These are phyloP conservation scores for Exserohilum rostratum DNA, from an alignment of 2,329 filamentous ascomycete genomes.

Conservation along the genomic window DNA sequence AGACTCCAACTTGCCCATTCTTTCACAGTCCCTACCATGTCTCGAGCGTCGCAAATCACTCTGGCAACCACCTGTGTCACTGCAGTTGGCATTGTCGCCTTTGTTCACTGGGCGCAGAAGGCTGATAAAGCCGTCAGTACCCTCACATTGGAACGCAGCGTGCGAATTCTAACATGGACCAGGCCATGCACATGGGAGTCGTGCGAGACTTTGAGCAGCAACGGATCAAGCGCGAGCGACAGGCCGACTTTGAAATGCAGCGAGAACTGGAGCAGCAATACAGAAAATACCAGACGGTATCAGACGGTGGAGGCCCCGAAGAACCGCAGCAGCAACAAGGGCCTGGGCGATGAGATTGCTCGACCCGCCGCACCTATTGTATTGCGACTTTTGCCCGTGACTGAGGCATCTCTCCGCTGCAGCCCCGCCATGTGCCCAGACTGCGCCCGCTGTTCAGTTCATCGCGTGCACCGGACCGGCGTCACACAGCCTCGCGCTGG, in stretches of 20 bases:
- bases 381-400: conserved; percentile 3
- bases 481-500: conserved; percentile 10
- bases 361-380: not conserved
- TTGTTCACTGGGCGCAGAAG: conserved; percentile 90
- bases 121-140: conserved; percentile 76
- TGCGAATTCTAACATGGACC: conserved; percentile 15
- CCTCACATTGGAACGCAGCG: conserved; percentile 21
- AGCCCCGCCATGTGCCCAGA: conserved; percentile 12
- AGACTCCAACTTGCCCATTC: conserved; percentile 1
- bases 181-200: conserved; percentile 97
- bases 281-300: conserved; percentile 82
- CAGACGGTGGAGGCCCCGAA: conserved; percentile 42
- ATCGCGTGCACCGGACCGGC: conserved; percentile 7
- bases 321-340: conserved; percentile 33
- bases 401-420: conserved; percentile 3
- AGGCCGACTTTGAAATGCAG: conserved; percentile 95
- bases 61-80: conserved; percentile 77
- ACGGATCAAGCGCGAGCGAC: conserved; percentile 84
- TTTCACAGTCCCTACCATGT: conserved; percentile 65
- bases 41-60: conserved; percentile 85
- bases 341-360: not conserved
- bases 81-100: conserved; percentile 75
- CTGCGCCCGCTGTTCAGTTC: conserved; percentile 20
- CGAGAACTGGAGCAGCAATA: conserved; percentile 85
- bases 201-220: conserved; percentile 95